phyloP scores from a whole-genome alignment of 1,284 basidiomycete genomes.

The Sparassis latifolia region DNA sequence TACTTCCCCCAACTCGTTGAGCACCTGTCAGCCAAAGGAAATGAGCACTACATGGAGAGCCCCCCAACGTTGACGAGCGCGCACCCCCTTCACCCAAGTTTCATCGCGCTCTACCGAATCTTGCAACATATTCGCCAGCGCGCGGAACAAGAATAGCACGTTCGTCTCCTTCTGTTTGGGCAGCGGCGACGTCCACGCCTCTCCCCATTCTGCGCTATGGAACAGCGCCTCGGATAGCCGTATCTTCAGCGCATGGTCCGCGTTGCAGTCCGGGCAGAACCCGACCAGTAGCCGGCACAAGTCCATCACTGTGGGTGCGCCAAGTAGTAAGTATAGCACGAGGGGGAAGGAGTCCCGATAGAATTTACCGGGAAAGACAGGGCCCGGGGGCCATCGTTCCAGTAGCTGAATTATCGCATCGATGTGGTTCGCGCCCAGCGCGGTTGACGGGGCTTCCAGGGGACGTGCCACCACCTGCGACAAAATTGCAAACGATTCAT shows the following conservation, averaged over 20 bases:
- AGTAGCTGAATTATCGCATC: conserved; percentile 62
- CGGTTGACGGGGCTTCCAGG: conserved; percentile 16
- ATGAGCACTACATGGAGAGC: not conserved
- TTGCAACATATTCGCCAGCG: conserved; percentile 77
- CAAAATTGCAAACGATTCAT: conserved; percentile 65
- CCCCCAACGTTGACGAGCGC: conserved; percentile 11
- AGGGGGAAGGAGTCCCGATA: not conserved
- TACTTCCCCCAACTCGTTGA: conserved; percentile 43
- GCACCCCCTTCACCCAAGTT: conserved; percentile 47
- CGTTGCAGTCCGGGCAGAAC: conserved; percentile 49
- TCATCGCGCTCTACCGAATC: conserved; percentile 39
- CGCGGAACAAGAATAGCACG: conserved; percentile 76
- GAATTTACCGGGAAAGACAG: conserved; percentile 76
- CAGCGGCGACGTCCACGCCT: conserved; percentile 45
- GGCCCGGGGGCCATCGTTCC: conserved; percentile 72
- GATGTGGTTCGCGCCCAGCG: conserved; percentile 45
- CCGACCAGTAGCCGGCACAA: conserved; percentile 75
- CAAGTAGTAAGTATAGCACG: not conserved
- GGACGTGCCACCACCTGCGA: conserved; percentile 38
- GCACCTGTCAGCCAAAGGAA: conserved; percentile 36
- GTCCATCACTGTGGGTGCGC: conserved; percentile 68
- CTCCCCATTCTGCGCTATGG: conserved; percentile 63
- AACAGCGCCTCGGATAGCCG: conserved; percentile 60
- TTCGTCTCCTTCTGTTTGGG: conserved; percentile 80
- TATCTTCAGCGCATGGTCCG: conserved; percentile 38